phyloP scores from a whole-genome alignment of 2,329 filamentous ascomycete genomes.

The Neonectria punicea region DNA sequence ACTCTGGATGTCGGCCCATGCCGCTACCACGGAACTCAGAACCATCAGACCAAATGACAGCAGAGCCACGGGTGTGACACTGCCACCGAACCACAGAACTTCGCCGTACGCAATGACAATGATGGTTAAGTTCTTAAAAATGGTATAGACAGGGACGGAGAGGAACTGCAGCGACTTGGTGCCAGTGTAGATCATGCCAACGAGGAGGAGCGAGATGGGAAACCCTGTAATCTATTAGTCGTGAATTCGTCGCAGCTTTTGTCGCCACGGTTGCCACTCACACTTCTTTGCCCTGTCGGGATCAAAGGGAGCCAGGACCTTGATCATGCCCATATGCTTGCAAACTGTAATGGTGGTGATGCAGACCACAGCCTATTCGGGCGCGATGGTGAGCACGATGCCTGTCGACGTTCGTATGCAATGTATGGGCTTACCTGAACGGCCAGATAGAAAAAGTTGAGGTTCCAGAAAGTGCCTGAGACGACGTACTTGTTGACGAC shows the following conservation, averaged over 20 bases:
- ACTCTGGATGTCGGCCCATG: conserved; percentile 96
- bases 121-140: conserved; percentile 99
- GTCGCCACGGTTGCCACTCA: conserved; percentile 56
- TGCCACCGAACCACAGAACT: conserved; percentile 97
- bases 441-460: conserved; percentile 94
- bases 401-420: neutral
- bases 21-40: conserved; percentile 90
- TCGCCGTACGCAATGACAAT: conserved; percentile 99
- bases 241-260: neutral
- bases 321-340: conserved; percentile 85
- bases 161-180: conserved; percentile 96
- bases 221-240: conserved; percentile 74
- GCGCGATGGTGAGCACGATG: conserved; percentile 13
- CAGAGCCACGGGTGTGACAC: conserved; percentile 85
- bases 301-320: conserved; percentile 84
- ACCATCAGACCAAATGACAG: conserved; percentile 98
- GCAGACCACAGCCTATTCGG: conserved; percentile 83
- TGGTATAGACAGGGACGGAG: conserved; percentile 98
- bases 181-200: conserved; percentile 99
- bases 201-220: conserved; percentile 92
- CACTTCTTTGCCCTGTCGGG: conserved; percentile 91
- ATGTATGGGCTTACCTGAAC: conserved; percentile 76
- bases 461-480: conserved; percentile 89
- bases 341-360: conserved; percentile 84
- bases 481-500: conserved; percentile 99